Evolutionary conservation across 2,329 filamentous ascomycete species (phyloP).

Genomic region (Monosporascus cannonballus): DNA sequence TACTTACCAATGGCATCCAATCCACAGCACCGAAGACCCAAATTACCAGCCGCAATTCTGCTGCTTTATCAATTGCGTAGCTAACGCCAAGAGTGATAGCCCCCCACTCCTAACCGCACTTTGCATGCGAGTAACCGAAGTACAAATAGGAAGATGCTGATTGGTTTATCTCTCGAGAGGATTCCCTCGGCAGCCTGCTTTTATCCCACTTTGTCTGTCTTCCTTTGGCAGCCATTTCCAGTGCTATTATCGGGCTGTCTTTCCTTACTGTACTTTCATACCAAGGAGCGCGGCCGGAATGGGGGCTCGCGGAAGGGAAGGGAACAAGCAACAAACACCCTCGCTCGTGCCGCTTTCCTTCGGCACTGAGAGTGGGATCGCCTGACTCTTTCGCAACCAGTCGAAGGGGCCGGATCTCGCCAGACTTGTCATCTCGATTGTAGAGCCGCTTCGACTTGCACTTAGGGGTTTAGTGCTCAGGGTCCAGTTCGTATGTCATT

Average conservation of each 20-base stretch:
- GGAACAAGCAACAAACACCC: neutral
- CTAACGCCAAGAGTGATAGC: neutral
- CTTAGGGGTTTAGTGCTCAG: conserved; percentile 49
- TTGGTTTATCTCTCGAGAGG: neutral
- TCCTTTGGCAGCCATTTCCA: neutral
- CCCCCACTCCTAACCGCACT: neutral
- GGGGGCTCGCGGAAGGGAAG: neutral
- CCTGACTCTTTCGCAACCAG: neutral
- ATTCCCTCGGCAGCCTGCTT: neutral
- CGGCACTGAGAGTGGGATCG: neutral
- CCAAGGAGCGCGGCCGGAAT: no score
- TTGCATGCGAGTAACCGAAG: neutral
- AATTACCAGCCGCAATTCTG: neutral
- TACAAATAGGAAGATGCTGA: neutral
- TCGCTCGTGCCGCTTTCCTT: neutral
- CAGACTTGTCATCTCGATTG: conserved; percentile 16
- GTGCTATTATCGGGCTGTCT: no score
- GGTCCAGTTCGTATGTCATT: neutral
- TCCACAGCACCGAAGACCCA: no score
- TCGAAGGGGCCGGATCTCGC: neutral
- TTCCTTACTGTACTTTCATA: no score
- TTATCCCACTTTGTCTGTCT: neutral
- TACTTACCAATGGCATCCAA: no score
- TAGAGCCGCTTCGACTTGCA: conserved; percentile 44
- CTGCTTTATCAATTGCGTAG: neutral